phyloP scores from a whole-genome alignment of 495 filamentous ascomycete species.

The Daldinia concentrica region DNA sequence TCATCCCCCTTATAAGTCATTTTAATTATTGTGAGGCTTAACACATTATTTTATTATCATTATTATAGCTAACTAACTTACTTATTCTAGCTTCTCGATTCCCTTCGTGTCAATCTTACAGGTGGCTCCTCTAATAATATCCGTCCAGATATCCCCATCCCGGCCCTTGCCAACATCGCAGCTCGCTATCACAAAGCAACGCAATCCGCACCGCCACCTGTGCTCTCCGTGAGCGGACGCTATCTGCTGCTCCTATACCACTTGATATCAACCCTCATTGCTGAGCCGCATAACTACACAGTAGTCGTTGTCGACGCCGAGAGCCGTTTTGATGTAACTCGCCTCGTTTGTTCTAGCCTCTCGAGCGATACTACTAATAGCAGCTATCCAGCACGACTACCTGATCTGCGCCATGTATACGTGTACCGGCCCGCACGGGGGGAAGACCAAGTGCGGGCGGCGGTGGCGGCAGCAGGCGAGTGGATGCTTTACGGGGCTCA shows the following conservation, averaged over 20 bases:
- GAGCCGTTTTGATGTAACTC: constrained; percentile 68
- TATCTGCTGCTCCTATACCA: constrained; percentile 76
- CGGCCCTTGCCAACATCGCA: constrained; percentile 53
- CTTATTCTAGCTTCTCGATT: constrained; percentile 50
- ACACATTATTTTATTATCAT: background rate
- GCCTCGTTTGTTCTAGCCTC: constrained; percentile 51
- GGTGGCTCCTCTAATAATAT: constrained; percentile 13
- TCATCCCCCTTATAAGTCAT: constrained; percentile 3
- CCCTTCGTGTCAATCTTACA: constrained; percentile 57
- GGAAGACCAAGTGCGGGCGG: constrained; percentile 36
- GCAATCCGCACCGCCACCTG: constrained; percentile 44
- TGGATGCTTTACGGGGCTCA: constrained; percentile 61
- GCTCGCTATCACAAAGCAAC: constrained; percentile 50
- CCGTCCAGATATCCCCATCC: constrained; percentile 51
- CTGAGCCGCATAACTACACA: constrained; percentile 60
- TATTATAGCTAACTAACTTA: background rate
- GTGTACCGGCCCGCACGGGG: constrained; percentile 48
- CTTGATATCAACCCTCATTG: constrained; percentile 66
- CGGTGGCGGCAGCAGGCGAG: constrained; percentile 48
- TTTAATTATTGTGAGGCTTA: background rate
- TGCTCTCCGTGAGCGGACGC: constrained; percentile 57
- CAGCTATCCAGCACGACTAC: constrained; percentile 33
- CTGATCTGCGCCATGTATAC: constrained; percentile 54
- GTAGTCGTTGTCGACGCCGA: constrained; percentile 78
- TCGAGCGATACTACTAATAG: background rate